A percentile compares a stretch with the other conserved stretches of the same genome.
These are phyloP conservation scores for Yamadazyma friedrichii DNA, from an alignment of 1,139 yeast genomes.

Conservation along the genomic window DNA sequence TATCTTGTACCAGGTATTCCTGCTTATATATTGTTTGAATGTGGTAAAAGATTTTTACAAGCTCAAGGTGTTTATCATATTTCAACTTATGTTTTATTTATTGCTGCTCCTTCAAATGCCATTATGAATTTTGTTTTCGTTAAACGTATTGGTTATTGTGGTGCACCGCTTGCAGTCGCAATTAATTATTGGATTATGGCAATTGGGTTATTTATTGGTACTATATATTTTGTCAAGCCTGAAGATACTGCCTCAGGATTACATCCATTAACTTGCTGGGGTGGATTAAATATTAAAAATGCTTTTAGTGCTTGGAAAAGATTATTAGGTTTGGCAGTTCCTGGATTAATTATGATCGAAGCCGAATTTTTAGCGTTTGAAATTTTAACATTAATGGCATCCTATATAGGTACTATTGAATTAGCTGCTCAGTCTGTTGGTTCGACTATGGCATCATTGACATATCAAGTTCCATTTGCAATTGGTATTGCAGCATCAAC, in stretches of 20 bases:
- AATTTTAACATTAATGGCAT: slow-evolving; percentile 53
- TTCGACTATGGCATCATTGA: slow-evolving; percentile 53
- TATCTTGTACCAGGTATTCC: slow-evolving; percentile 56
- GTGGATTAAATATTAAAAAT: slow-evolving; percentile 26
- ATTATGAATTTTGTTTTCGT: slow-evolving; percentile 46
- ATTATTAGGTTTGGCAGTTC: slow-evolving; percentile 49
- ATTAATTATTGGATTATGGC: slow-evolving; percentile 59
- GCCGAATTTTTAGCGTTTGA: slow-evolving; percentile 61
- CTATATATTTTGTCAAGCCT: slow-evolving; percentile 36
- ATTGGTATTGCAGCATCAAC: slow-evolving; percentile 61
- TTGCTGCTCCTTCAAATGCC: slow-evolving; percentile 56
- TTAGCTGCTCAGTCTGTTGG: slow-evolving; percentile 61
- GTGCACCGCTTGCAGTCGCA: slow-evolving; percentile 60
- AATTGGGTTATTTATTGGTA: slow-evolving; percentile 40
- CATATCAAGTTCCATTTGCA: slow-evolving; percentile 57
- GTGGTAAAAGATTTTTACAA: slow-evolving; percentile 54
- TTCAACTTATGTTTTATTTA: slow-evolving; percentile 47
- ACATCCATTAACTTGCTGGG: slow-evolving; percentile 47
- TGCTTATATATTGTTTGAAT: slow-evolving; percentile 52
- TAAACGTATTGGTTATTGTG: slow-evolving; percentile 40
- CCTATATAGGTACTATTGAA: slow-evolving; percentile 52
- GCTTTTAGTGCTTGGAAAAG: slow-evolving; percentile 48
- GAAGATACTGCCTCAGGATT: slow-evolving; percentile 40
- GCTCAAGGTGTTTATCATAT: slow-evolving; percentile 55
- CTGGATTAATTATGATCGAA: slow-evolving; percentile 58